These are phyloP conservation scores for Wickerhamomyces strasburgensis DNA, from an alignment of 805 yeast species.

Conservation along the genomic window DNA sequence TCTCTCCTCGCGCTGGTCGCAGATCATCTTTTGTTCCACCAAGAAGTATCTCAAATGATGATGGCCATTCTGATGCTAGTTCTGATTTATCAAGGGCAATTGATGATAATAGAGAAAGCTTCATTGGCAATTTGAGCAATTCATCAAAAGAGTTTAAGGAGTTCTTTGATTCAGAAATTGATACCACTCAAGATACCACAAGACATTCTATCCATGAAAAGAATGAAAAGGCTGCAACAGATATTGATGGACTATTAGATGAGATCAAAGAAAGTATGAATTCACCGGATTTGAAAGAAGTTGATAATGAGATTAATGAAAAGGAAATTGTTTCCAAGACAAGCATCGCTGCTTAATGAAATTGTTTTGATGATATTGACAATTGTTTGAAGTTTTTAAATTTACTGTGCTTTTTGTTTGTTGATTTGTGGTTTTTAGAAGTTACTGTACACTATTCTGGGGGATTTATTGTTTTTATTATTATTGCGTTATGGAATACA, in stretches of 20 bases:
- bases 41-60: no score
- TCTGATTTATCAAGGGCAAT: conserved; percentile 10
- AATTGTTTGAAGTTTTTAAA: no score
- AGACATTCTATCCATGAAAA: conserved; percentile 3
- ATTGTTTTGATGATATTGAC: no score
- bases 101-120: conserved; percentile 18
- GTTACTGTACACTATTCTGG: no score
- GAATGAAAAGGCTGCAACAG: conserved; percentile 3
- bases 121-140: conserved; percentile 14
- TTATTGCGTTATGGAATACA: no score
- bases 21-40: conserved; percentile 5
- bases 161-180: conserved; percentile 11
- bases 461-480: no score
- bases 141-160: conserved; percentile 8
- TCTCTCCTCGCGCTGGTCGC: conserved; percentile 18
- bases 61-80: conserved; percentile 1
- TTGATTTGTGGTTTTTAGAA: no score
- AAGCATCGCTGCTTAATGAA: no score
- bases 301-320: no score
- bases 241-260: conserved; percentile 19
- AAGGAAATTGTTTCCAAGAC: conserved; percentile 2
- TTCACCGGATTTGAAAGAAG: no score
- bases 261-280: conserved; percentile 23
- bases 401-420: no score
- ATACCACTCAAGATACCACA: conserved; percentile 15